Evolutionary conservation across 768 basidiomycete genomes (phyloP), one percentile per base, ranked within the genome.

Genomic region (Lactarius evosmus): DNA sequence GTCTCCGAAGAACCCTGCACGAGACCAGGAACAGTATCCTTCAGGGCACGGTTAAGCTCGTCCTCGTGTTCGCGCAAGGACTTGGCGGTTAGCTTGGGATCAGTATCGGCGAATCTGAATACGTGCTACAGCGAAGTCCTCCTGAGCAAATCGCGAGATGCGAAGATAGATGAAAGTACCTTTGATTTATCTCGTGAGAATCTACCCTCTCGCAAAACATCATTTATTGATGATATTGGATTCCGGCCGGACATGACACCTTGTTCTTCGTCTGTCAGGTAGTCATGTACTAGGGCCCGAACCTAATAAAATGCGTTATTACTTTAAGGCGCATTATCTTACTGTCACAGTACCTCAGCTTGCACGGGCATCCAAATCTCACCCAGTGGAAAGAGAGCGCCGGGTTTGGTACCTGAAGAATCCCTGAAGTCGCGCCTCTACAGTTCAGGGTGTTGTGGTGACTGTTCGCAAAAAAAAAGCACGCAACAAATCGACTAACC

Each of bases 371-470:
- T 80, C 93, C 94, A 98, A 5, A 95, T 80, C 70, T 98, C 97
- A 27, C 85, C 79, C 22, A 97, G 76, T 1, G 95, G 89, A 71
- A 95, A 94, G 25, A 95, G 72, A 6, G 85, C 78, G 9, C 88
- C 86, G 0, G 86, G 84, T 73, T 89, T 92, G 7, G 88, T 79
- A 7, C 88, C 88, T 2, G 89, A 88, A 1, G 86, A 83, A 70
- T 98, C 95, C 71, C 85, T 94, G 76, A 95, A 97, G 70, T 95
- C 93, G 67, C 93, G 86, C 63, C 97, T 80, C 93, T 95, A 69
- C 40, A 67, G 50, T 53, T 46, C 57, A 40, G 12, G 16, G 12
- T 19, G 12, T 46, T 51, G 58, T 58, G 58, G 32, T 44, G 22
- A 32, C 16, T 33, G n/a, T 17, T 61, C 54, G 36, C 22, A 40